Percentiles rank a stretch among this genome's conserved stretches.
These are phyloP conservation scores for Ustilago sp. DNA, from an alignment of 1,284 basidiomycete species.

Conservation along the genomic window DNA sequence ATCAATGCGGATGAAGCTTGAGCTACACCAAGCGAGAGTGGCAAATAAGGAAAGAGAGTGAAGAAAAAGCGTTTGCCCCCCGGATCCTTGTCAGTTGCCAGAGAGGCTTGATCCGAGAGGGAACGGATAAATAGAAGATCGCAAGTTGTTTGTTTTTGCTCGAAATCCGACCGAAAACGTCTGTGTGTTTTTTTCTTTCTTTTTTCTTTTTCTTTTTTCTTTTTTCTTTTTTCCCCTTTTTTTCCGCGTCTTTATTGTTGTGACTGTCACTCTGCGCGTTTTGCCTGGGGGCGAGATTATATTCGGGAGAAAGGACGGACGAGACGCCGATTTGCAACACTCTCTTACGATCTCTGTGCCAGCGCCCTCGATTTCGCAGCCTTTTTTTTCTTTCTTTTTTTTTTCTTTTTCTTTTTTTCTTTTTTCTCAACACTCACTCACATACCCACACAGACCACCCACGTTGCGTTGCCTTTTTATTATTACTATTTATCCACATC, in stretches of 20 bases:
- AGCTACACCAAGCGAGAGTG: no score
- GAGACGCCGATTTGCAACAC: slow-evolving; percentile 5
- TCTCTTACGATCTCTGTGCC: not conserved
- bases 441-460: not conserved
- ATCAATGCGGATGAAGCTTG: no score
- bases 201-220: no score
- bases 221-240: no score
- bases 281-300: not conserved
- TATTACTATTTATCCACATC: not conserved
- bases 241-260: not conserved
- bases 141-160: no score
- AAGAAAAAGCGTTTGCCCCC: no score
- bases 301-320: not conserved
- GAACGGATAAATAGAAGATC: no score
- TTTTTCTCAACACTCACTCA: not conserved
- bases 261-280: slow-evolving; percentile 1
- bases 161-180: not conserved
- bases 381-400: not conserved
- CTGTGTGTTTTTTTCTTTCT: no score
- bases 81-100: no score
- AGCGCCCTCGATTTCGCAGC: not conserved
- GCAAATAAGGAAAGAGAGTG: no score
- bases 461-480: not conserved
- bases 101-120: no score
- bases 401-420: not conserved